A percentile compares a stretch with the other conserved stretches of the same genome.
Conservation (phyloP, 2,329 filamentous ascomycete genomes). For the Trichoderma sp. region DNA sequence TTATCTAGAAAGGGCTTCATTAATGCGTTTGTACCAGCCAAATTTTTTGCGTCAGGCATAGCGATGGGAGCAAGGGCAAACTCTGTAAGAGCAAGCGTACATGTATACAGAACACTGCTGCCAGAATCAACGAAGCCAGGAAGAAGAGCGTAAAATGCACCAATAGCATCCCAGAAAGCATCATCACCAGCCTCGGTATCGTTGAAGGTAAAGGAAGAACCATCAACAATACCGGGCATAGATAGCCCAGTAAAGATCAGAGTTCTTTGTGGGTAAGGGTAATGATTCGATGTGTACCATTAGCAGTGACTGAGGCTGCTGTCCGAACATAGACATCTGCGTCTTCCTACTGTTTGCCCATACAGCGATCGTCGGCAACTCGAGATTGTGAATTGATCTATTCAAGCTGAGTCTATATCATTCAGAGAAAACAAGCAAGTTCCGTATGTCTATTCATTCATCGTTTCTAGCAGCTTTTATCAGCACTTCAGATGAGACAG, state of each 20-base stretch:
- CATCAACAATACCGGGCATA: neutral
- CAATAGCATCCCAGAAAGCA: neutral
- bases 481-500: neutral
- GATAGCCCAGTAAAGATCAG: too few relatives aligned
- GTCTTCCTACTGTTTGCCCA: neutral
- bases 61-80: neutral
- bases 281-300: too few relatives aligned
- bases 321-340: neutral
- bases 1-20: neutral
- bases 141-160: neutral
- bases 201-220: neutral
- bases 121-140: neutral
- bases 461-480: neutral
- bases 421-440: neutral
- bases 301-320: too few relatives aligned
- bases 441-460: neutral
- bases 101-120: neutral
- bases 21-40: neutral
- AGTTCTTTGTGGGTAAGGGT: too few relatives aligned
- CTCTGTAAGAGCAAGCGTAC: neutral
- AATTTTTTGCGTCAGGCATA: neutral
- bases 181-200: neutral
- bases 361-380: neutral
- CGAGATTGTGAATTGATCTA: neutral
- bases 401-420: neutral